Evolutionary conservation across 208 protist species (phyloP), one percentile per base, ranked within the genome.

Genomic region (Leishmania mexicana): DNA sequence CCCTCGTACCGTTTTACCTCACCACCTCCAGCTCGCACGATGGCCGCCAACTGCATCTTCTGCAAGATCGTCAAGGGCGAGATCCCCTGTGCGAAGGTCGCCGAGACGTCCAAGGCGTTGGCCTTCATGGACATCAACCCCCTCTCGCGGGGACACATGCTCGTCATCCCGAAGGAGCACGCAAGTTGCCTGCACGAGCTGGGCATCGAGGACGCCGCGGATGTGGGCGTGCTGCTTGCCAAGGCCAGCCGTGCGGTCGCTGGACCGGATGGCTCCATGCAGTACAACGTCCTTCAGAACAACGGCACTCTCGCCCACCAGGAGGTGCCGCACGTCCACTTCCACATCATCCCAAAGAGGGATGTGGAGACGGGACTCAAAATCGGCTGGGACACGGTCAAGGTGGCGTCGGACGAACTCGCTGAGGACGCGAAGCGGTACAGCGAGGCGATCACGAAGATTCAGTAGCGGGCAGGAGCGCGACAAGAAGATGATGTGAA

Each of bases 281-380:
- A 96, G 86, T 99, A 98, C 93, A 98, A 99, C 78, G 84, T 99
- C 10, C 90, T 99, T 49, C 96, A 98, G 87, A 99, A 99, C 86
- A 98, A 99, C 79, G 97, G 97, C 54, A 72, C 51, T 31, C 70
- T 97, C 17, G 97, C 97, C 15, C 93, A 98, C 75, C 97, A 99
- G 90, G 93, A 92, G 83, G 97, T 99, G 84, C 86, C 87, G 47
- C 97, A 99, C 81, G 96, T 98, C 54, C 97, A 99, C 93, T 98
- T 98, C 87, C 97, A 99, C 87, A 81, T 99, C 76, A 99, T 99
- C 77, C 97, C 97, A 21, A 97, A 97, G 88, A 87, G 88, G 21
- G 91, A 88, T 35, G 62, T 31, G 35, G 75, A 74, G 70, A 91
- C 89, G n/a, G 95, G 95, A 3, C 88, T 97, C 49, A 81, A 81